phyloP scores from a whole-genome alignment of 345 rosid genomes.

The Hirschfeldia incana region DNA sequence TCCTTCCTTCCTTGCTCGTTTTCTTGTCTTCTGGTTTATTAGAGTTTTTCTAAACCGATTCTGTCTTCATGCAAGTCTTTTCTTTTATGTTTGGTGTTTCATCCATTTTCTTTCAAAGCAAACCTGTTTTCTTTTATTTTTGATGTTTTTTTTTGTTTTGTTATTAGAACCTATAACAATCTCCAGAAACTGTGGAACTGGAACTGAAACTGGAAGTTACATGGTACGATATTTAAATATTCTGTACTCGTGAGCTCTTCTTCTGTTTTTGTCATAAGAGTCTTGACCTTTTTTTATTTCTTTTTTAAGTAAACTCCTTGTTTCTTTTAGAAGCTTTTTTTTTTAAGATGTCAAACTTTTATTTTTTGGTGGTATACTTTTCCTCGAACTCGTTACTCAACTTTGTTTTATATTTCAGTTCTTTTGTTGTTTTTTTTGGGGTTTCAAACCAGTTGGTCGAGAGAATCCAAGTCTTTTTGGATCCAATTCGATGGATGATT shows the following conservation, averaged over 20 bases:
- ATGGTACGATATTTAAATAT: slow-evolving; percentile 23
- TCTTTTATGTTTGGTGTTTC: not conserved
- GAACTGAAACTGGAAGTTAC: slow-evolving; percentile 37
- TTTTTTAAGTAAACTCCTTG: not conserved
- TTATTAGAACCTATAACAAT: not conserved
- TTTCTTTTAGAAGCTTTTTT: not conserved
- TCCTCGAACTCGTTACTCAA: slow-evolving; percentile 7
- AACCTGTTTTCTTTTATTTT: not conserved
- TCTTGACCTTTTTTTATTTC: not conserved
- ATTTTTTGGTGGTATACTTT: slow-evolving; percentile 1
- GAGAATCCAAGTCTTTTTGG: not conserved
- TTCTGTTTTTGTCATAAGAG: slow-evolving; percentile 9
- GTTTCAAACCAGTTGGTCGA: not conserved
- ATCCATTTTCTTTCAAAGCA: not conserved
- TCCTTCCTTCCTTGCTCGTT: not conserved
- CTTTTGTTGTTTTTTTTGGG: not conserved
- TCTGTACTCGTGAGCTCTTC: slow-evolving; percentile 3
- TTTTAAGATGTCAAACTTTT: not conserved
- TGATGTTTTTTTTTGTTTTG: not conserved
- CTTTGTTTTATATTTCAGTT: not conserved
- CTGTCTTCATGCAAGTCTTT: not conserved
- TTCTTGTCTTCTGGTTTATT: slow-evolving; percentile 28
- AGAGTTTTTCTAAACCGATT: not conserved
- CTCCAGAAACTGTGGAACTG: slow-evolving; percentile 44
- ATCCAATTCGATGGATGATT: not conserved